A percentile compares a stretch with the other conserved stretches of the same genome.
phyloP scores from a whole-genome alignment of 257 asterid genomes.

The Scutellaria minor region DNA sequence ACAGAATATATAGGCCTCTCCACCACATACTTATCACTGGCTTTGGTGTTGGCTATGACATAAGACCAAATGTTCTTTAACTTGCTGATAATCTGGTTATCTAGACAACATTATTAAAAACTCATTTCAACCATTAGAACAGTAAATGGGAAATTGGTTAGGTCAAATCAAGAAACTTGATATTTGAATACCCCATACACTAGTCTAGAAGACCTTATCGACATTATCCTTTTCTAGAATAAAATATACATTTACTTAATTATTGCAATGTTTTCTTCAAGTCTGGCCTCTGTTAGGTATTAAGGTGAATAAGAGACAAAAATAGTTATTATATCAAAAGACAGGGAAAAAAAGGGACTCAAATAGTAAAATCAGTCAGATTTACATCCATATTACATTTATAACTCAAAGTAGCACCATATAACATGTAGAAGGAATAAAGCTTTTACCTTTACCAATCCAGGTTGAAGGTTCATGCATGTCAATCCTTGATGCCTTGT shows the following conservation, averaged over 20 bases:
- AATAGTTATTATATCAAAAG: background rate
- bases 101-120: background rate
- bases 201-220: constrained; percentile 4
- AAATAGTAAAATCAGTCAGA: constrained; percentile 4
- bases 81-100: background rate
- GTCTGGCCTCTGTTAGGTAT: constrained; percentile 13
- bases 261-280: background rate
- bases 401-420: constrained; percentile 10
- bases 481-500: constrained; percentile 98
- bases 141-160: background rate
- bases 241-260: background rate
- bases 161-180: constrained; percentile 20
- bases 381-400: constrained; percentile 20
- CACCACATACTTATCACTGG: background rate
- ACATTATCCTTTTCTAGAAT: background rate
- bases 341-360: background rate
- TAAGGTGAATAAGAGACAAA: constrained; percentile 4
- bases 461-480: constrained; percentile 98
- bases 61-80: constrained; percentile 4
- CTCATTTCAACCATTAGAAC: background rate
- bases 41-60: background rate
- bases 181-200: background rate
- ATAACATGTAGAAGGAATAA: constrained; percentile 26
- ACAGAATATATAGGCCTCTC: no score
- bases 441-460: constrained; percentile 90